A percentile compares a stretch with the other conserved stretches of the same genome.
Conservation (phyloP, 768 basidiomycete genomes). For the Glaciozyma martinii region DNA sequence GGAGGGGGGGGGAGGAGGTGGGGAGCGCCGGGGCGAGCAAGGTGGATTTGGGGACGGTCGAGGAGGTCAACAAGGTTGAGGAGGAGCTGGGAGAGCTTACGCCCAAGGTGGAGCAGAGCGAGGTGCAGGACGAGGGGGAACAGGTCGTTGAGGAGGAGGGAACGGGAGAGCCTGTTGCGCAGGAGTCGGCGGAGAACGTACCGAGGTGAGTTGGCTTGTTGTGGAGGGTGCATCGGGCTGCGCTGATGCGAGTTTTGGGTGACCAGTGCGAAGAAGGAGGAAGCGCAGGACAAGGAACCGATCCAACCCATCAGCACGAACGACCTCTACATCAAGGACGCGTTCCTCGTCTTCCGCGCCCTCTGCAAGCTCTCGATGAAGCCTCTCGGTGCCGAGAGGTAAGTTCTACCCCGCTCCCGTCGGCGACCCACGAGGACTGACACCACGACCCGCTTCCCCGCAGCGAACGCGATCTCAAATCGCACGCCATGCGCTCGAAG, state of each 20-base stretch:
- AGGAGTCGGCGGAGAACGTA: slow-evolving; percentile 10
- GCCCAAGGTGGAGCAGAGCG: neutral
- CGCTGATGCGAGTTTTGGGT: neutral
- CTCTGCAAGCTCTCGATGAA: slow-evolving; percentile 98
- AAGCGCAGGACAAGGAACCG: slow-evolving; percentile 4
- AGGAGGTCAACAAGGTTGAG: neutral
- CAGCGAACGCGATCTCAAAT: slow-evolving; percentile 90
- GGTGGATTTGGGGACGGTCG: neutral
- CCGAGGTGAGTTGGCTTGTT: slow-evolving; percentile 14
- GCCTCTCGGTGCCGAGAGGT: slow-evolving; percentile 88
- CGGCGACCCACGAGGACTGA: neutral
- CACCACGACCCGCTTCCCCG: too few species aligned
- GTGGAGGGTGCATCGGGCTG: too few species aligned
- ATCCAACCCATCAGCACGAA: slow-evolving; percentile 43
- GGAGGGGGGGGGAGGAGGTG: neutral
- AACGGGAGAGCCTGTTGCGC: neutral
- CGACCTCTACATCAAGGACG: slow-evolving; percentile 91
- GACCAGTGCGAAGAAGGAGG: neutral
- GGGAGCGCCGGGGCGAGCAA: neutral
- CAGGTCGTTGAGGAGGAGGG: neutral
- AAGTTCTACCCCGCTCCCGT: slow-evolving; percentile 23
- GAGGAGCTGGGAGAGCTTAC: neutral
- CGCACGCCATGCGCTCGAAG: slow-evolving; percentile 95
- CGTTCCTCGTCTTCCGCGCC: slow-evolving; percentile 93
- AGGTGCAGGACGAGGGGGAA: neutral